phyloP scores from a whole-genome alignment of 1,139 yeast species.

The Debaryomycetaceae sp. region DNA sequence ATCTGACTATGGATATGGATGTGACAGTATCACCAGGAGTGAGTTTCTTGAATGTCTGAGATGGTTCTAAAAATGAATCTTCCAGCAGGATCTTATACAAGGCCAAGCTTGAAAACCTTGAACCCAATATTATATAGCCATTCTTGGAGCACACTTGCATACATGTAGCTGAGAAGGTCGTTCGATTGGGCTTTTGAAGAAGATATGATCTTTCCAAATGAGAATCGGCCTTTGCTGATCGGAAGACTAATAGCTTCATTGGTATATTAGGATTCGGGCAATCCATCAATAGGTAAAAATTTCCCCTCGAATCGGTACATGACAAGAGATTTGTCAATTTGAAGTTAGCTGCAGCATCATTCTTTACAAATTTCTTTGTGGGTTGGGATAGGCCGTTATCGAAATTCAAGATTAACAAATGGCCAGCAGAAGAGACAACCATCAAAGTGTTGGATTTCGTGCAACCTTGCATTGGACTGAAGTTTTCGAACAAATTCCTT shows the following conservation, averaged over 20 bases:
- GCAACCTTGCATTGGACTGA: conserved; percentile 51
- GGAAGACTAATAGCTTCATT: conserved; percentile 43
- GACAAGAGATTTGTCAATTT: conserved; percentile 56
- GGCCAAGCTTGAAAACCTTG: conserved; percentile 66
- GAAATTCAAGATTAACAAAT: conserved; percentile 45
- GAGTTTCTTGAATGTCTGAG: conserved; percentile 46
- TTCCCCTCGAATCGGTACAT: conserved; percentile 14
- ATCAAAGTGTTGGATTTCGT: conserved; percentile 34
- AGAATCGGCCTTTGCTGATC: conserved; percentile 13
- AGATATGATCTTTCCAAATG: conserved; percentile 12
- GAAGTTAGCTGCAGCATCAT: conserved; percentile 19
- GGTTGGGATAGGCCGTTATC: conserved; percentile 14
- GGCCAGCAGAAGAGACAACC: conserved; percentile 54
- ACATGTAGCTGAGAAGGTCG: conserved; percentile 58
- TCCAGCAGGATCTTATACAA: conserved; percentile 40
- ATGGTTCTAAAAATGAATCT: conserved; percentile 15
- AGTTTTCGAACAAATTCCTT: conserved; percentile 32
- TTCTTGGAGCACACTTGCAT: conserved; percentile 38
- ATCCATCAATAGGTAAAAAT: conserved; percentile 47
- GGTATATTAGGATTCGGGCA: conserved; percentile 67
- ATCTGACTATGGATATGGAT: conserved; percentile 40
- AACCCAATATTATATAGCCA: conserved; percentile 57
- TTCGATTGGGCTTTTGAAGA: conserved; percentile 38
- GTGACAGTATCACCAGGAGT: conserved; percentile 77
- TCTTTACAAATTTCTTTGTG: conserved; percentile 18